These are phyloP conservation scores for Gracilaria domingensis DNA, from an alignment of 23 red algal species.

Conservation along the genomic window DNA sequence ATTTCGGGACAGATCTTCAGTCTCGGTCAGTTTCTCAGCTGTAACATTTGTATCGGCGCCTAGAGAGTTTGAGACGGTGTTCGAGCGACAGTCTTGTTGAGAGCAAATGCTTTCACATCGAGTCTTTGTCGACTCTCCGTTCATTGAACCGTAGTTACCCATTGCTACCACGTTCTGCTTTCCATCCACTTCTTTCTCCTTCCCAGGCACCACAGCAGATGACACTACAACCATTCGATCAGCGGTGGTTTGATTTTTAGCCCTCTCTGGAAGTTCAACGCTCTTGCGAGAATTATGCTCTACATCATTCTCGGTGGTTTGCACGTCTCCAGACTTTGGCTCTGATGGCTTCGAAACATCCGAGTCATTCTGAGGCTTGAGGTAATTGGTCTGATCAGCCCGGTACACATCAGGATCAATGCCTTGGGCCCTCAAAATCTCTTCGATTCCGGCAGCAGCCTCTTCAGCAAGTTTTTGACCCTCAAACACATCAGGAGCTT, in stretches of 20 bases:
- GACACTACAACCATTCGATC: not conserved
- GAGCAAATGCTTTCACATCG: not conserved
- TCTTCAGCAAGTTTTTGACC: conserved; percentile 45
- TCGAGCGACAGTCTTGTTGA: not conserved
- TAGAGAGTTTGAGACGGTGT: not conserved
- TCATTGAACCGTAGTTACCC: not conserved
- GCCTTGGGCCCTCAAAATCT: conserved; percentile 74
- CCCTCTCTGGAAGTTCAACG: not conserved
- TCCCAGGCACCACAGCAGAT: not conserved
- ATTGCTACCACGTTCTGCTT: not conserved
- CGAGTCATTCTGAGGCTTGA: not conserved
- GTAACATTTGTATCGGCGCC: not conserved
- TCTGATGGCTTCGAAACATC: not conserved
- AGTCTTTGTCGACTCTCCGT: conserved; percentile 4
- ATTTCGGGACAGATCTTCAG: not conserved
- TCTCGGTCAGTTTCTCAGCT: not conserved
- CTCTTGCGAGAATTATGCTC: not conserved
- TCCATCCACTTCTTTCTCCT: not conserved
- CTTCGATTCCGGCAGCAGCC: conserved; percentile 56
- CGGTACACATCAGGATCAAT: conserved; percentile 67
- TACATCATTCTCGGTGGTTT: not conserved
- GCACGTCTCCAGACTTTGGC: not conserved
- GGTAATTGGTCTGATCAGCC: conserved; percentile 40
- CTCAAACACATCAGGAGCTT: conserved; percentile 45
- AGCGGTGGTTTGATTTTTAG: no score